Conservation (phyloP, 345 rosid genomes). For the Garcia nutans region DNA sequence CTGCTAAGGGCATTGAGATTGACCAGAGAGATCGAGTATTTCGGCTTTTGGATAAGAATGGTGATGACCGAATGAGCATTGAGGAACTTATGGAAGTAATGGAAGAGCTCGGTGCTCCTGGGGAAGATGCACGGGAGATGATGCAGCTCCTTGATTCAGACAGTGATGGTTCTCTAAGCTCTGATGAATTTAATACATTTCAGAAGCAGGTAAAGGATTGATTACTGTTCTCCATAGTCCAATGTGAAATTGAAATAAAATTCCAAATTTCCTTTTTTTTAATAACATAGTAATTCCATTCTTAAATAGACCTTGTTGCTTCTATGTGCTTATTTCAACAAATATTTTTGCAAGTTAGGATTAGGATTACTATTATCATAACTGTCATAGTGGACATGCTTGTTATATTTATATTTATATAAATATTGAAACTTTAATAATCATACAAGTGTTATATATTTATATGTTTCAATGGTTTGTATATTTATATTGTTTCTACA, state of each 20-base stretch:
- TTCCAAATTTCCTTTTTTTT: background rate
- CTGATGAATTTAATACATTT: conserved; percentile 77
- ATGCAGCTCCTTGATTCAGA: conserved; percentile 91
- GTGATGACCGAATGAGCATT: conserved; percentile 92
- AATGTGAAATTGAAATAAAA: background rate
- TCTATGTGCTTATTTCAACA: background rate
- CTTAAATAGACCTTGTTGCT: background rate
- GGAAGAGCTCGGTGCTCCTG: conserved; percentile 97
- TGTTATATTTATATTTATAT: background rate
- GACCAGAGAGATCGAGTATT: conserved; percentile 68
- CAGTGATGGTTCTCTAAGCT: conserved; percentile 91
- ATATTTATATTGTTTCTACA: conserved; percentile 21
- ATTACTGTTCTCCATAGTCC: background rate
- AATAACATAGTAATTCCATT: background rate
- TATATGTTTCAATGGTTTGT: background rate
- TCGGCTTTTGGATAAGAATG: conserved; percentile 77
- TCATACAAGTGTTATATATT: no score
- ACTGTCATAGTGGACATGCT: background rate
- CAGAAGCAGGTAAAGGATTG: conserved; percentile 66
- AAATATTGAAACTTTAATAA: no score
- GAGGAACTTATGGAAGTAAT: conserved; percentile 92
- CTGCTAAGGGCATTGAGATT: conserved; percentile 43
- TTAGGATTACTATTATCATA: no score
- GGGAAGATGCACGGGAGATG: conserved; percentile 89
- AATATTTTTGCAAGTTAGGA: background rate